Percentiles rank a stretch among this genome's conserved stretches.
Evolutionary conservation across 768 basidiomycete species (phyloP).

Genomic region (Fomitopsis pulvina): DNA sequence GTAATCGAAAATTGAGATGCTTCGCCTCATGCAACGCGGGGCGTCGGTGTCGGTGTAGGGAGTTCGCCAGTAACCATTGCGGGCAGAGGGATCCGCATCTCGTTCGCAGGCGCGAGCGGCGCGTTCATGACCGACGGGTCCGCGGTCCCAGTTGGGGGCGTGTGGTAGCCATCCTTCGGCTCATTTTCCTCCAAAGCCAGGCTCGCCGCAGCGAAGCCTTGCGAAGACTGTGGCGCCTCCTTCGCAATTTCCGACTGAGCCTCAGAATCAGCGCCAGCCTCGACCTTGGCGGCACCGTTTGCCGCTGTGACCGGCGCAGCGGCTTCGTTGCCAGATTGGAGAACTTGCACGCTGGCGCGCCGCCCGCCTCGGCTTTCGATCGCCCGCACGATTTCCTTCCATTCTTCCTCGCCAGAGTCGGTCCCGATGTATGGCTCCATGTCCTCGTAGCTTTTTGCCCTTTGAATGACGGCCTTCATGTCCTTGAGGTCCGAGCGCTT

Average conservation of each 20-base stretch:
- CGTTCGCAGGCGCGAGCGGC: conserved; percentile 14
- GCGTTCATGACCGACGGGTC: conserved; percentile 12
- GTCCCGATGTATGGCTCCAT: conserved; percentile 43
- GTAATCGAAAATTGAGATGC: not conserved
- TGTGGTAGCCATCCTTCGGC: conserved; percentile 1
- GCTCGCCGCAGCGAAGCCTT: not conserved
- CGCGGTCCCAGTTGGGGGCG: conserved; percentile 10
- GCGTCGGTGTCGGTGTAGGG: conserved; percentile 16
- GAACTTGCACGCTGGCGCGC: not conserved
- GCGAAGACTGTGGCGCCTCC: not conserved
- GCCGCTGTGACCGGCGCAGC: not conserved
- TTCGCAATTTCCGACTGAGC: not conserved
- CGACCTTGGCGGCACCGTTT: not conserved
- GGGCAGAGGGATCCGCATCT: conserved; percentile 13
- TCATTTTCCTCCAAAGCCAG: not conserved
- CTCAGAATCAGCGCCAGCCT: not conserved
- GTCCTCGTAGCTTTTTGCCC: conserved; percentile 57
- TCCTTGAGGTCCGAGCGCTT: conserved; percentile 54
- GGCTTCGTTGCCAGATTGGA: not conserved
- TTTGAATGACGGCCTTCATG: conserved; percentile 45
- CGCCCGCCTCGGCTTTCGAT: conserved; percentile 37
- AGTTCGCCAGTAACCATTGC: conserved; percentile 13
- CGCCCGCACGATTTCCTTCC: conserved; percentile 43
- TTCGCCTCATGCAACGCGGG: not conserved
- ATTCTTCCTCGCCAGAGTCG: conserved; percentile 59